A percentile compares a stretch with the other conserved stretches of the same genome.
Conservation (phyloP, 1,284 basidiomycete genomes). For the Stygiomarasmius scandens region DNA sequence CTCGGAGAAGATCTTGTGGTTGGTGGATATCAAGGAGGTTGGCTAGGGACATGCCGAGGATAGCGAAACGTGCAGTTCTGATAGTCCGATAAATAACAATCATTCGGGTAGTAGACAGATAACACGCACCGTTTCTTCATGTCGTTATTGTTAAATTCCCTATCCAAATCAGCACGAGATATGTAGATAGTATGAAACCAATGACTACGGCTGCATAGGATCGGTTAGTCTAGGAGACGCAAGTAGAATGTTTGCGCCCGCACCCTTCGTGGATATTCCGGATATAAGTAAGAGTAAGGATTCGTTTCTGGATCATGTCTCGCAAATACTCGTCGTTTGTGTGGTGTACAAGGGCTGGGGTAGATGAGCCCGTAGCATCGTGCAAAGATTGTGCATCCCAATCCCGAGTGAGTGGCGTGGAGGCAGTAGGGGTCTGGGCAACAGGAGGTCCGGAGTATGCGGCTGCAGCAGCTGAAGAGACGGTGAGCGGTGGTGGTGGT, state of each 20-base stretch:
- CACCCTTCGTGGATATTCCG: constrained; percentile 84
- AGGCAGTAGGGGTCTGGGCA: constrained; percentile 40
- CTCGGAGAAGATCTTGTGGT: constrained; percentile 75
- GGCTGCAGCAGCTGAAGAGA: constrained; percentile 35
- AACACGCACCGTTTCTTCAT: constrained; percentile 76
- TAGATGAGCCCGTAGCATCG: constrained; percentile 44
- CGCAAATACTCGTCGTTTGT: constrained; percentile 76
- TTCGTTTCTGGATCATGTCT: constrained; percentile 79
- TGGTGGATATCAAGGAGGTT: constrained; percentile 79
- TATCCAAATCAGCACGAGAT: constrained; percentile 71
- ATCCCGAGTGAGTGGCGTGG: constrained; percentile 54
- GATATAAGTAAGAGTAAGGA: constrained; percentile 82
- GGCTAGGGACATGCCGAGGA: constrained; percentile 84
- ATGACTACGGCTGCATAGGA: constrained; percentile 63
- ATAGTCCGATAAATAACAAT: constrained; percentile 7
- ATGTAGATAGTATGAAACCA: constrained; percentile 90
- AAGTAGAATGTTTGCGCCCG: constrained; percentile 28
- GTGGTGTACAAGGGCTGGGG: constrained; percentile 54
- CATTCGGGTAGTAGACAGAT: constrained; percentile 7
- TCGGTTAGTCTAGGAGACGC: constrained; percentile 10
- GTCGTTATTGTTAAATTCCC: constrained; percentile 67
- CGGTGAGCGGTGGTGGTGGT: constrained; percentile 31
- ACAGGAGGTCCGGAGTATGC: constrained; percentile 43
- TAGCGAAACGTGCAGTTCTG: constrained; percentile 78
- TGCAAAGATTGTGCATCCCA: constrained; percentile 70